Evolutionary conservation across 768 basidiomycete genomes (phyloP).

Genomic region (Lactarius deliciosus): DNA sequence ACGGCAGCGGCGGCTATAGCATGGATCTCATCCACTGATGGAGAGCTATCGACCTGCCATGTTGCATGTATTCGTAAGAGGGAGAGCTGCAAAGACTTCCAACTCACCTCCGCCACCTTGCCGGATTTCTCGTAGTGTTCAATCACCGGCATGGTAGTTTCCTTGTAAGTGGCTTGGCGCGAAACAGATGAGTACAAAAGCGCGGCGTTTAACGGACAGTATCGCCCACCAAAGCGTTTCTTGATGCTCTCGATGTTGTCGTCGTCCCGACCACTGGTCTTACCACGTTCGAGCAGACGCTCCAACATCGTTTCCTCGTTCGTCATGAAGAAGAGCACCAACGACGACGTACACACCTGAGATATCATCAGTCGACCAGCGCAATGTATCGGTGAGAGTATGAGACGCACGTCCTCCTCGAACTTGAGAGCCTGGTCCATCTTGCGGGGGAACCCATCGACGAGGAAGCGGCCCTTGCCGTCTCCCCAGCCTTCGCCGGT

Average conservation of each 20-base stretch:
- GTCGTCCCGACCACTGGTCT: constrained; percentile 94
- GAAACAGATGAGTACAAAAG: neutral
- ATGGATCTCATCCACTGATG: constrained; percentile 72
- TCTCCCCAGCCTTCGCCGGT: constrained; percentile 60
- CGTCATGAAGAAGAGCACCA: constrained; percentile 84
- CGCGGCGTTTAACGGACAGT: neutral
- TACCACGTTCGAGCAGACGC: constrained; percentile 83
- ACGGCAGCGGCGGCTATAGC: constrained; percentile 57
- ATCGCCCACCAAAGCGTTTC: constrained; percentile 87
- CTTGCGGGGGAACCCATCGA: constrained; percentile 97
- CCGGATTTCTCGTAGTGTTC: constrained; percentile 63
- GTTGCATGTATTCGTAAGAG: constrained; percentile 4
- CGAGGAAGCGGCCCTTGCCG: constrained; percentile 82
- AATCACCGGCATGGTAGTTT: constrained; percentile 92
- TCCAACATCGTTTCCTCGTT: constrained; percentile 84
- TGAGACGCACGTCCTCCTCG: constrained; percentile 66
- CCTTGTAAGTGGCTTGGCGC: constrained; percentile 71
- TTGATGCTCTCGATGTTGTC: constrained; percentile 93
- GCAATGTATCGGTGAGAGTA: neutral
- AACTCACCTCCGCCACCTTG: constrained; percentile 78
- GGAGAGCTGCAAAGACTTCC: too few species aligned
- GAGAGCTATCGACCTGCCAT: constrained; percentile 64
- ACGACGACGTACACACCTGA: constrained; percentile 77
- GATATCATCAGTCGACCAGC: neutral
- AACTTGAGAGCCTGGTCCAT: constrained; percentile 97